Evolutionary conservation across 163 green algal genomes (phyloP).

Genomic region (Chloroidium sp.): DNA sequence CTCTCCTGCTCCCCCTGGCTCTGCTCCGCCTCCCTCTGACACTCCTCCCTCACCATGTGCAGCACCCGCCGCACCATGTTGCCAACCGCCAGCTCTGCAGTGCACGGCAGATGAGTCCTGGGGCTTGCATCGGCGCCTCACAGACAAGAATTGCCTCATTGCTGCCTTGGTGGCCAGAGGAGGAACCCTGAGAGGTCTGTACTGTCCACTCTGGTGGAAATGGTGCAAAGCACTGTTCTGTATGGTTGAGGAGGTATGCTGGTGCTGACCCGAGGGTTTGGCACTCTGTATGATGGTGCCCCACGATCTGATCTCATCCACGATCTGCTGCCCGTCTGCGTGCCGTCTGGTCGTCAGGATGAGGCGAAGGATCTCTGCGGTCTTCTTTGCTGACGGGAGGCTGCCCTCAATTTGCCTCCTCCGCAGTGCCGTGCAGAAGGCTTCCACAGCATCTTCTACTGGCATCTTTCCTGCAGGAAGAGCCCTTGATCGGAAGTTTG

Average conservation of each 20-base stretch:
- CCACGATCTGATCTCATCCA: constrained; percentile 63
- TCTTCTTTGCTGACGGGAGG: constrained; percentile 64
- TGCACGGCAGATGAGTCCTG: no score
- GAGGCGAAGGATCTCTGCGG: constrained; percentile 69
- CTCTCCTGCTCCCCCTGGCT: neutral
- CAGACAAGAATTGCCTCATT: no score
- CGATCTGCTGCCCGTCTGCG: constrained; percentile 43
- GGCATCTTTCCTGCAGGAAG: neutral
- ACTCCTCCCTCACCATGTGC: constrained; percentile 89
- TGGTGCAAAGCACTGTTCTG: neutral
- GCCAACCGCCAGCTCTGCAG: constrained; percentile 85
- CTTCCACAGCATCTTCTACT: constrained; percentile 35
- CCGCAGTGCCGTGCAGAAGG: constrained; percentile 50
- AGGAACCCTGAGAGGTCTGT: no score
- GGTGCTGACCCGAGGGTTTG: constrained; percentile 58
- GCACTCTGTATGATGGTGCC: constrained; percentile 64
- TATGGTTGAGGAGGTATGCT: neutral
- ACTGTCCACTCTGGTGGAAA: no score
- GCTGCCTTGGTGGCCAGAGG: no score
- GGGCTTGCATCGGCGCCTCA: no score
- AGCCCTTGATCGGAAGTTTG: no score
- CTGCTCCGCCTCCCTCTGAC: neutral
- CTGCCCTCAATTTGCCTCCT: constrained; percentile 57
- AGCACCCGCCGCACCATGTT: constrained; percentile 92
- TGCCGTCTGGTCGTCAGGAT: constrained; percentile 61